Evolutionary conservation across 75 land plant genomes (phyloP), one percentile per base, ranked within the genome.

Genomic region (Pinus taeda): DNA sequence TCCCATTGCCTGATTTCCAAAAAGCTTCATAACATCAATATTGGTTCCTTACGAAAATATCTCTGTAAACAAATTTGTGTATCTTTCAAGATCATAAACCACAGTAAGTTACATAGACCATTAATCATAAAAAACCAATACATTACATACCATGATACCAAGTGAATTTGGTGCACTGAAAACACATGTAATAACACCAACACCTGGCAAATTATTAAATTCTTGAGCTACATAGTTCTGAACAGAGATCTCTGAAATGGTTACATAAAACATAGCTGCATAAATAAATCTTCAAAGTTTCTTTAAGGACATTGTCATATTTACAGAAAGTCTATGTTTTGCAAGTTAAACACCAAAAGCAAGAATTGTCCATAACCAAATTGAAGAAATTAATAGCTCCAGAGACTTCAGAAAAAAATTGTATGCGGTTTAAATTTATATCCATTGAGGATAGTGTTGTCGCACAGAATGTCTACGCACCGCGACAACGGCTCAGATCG

Each of bases 1-100:
- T 55, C 75, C 79, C 86, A 81, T 89, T 78, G 76, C 74, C 53
- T 42, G 75, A 30, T 49, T 49, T 49, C 11, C 29, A 36, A 74
- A 13, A 74, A 69, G 49, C 42, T 69, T 20, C 72, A 39, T 39
- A 37, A 42, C 42, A 24, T 69, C 53, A 69, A 42, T 69, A 37
- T 33, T 8, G 36, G 39, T 33, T 39, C 30, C 22, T 42, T 11
- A 42, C 3, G 42, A 69, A 42, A 39, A 36, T 69, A 42, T 67
- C 11, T 66, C 49, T 69, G 42, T 69, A 14, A 39, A 69, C 42
- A 39, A 69, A 42, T 6, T 37, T 69, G 36, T 7, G n/a, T 13
- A 65, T 36, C 36, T 30, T 15, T n/a, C 11, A 4, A 20, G 24
- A 45, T 45, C n/a, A 9, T 21, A 17, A 69, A 42, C 20, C 4